Base-by-base conservation (phyloP, 208 protist genomes). In the Leishmania turanica region DNA sequence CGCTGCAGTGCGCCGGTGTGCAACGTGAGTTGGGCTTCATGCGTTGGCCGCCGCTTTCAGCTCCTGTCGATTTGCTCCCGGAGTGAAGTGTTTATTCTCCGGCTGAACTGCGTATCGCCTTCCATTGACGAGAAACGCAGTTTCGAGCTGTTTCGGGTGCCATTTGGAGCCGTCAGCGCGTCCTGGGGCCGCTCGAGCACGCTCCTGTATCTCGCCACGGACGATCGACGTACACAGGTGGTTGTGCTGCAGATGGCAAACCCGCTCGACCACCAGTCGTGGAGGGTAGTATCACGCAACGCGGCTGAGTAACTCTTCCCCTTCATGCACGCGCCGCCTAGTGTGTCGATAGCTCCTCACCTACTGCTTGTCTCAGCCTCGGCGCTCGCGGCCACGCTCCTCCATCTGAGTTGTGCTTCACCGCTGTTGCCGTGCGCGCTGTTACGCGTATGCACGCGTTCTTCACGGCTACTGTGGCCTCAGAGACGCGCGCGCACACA, bases 71-170 rank as follows among this genome's bases (percentile, higher is more conserved):
- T 97, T 27, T 96, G 95, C 84, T 96, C 93, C 19, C 88, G 93
- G 21, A 79, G 80, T 37, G 88, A 90, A 60, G 93, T 98, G 69
- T 89, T 92, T 66, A 87, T 98, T 75, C 58, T 98, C 37, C 90
- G 95, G 34, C 79, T 96, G 66, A 92, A 96, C 82, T 96, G 92
- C 60, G 87, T 96, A 75, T 96, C 93, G 3, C 95, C 95, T 11
- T 85, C 92, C 3, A 37, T 83, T 15, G 84, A 85, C 40, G 75
- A 88, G 70, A 85, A 88, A 45, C 83, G 87, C 62, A 84, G 84
- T 45, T 95, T 91, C 71, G 88, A 97, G 54, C 78, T 95, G 19
- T 98, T 96, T 84, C 86, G 85, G 24, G 86, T 83, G 65, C 80
- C 87, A 15, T 58, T 80, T 21, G 91, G 95, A 21, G 93, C 93